These are phyloP conservation scores for Pseudognaphalium luteoalbum DNA, from an alignment of 129 eudicot species.

Conservation along the genomic window DNA sequence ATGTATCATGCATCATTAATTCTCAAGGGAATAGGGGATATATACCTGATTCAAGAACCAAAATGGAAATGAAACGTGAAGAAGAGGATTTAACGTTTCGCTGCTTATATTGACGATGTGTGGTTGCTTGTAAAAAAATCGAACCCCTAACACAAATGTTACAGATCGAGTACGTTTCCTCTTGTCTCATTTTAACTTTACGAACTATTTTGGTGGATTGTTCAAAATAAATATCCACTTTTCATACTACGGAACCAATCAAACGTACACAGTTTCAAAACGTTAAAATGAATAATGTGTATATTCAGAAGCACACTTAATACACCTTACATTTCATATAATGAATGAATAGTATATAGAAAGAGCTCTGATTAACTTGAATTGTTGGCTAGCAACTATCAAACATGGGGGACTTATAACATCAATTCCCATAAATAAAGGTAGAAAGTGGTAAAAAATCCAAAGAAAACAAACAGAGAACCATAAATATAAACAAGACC, in stretches of 20 bases:
- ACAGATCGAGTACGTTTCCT: neutral
- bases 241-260: neutral
- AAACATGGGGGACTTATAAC: conserved; percentile 15
- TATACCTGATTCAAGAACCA: neutral
- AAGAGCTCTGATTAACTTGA: neutral
- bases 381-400: neutral
- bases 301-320: neutral
- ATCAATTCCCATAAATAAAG: conserved; percentile 11
- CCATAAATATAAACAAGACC: conserved; percentile 34
- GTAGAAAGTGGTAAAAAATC: conserved; percentile 1
- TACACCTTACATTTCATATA: too few relatives aligned
- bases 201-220: neutral
- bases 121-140: too few relatives aligned
- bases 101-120: neutral
- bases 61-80: neutral
- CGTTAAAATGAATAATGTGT: neutral
- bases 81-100: neutral
- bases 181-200: neutral
- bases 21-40: neutral
- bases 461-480: conserved; percentile 29
- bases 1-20: neutral
- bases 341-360: neutral
- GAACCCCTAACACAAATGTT: neutral
- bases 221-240: neutral
- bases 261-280: neutral